A percentile compares a stretch with the other conserved stretches of the same genome.
Evolutionary conservation across 371 early-diverging fungal genomes (phyloP).

Genomic region (Fennellomyces sp.): DNA sequence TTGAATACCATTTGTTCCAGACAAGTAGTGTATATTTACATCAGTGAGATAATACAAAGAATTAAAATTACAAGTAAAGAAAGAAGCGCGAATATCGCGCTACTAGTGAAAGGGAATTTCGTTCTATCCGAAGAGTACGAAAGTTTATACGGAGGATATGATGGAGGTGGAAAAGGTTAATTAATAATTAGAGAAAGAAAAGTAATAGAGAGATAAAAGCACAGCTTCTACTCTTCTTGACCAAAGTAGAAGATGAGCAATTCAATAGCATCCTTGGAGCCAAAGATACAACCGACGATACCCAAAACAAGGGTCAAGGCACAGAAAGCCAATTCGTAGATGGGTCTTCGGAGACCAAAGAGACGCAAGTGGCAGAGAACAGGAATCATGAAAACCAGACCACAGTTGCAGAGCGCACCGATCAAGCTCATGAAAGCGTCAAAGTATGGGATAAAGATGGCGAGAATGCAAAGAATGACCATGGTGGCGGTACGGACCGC

Average conservation of each 20-base stretch:
- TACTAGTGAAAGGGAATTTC: too few relatives aligned
- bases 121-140: too few relatives aligned
- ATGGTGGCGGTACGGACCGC: slow-evolving; percentile 54
- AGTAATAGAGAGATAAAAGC: background rate
- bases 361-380: slow-evolving; percentile 63
- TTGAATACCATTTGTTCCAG: too few relatives aligned
- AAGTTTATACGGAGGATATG: background rate
- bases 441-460: slow-evolving; percentile 69
- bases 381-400: slow-evolving; percentile 74
- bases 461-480: slow-evolving; percentile 52
- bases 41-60: too few relatives aligned
- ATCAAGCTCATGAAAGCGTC: slow-evolving; percentile 77
- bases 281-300: slow-evolving; percentile 61
- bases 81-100: too few relatives aligned
- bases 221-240: background rate
- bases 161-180: background rate
- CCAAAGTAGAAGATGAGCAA: slow-evolving; percentile 12
- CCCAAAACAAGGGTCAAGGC: slow-evolving; percentile 63
- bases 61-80: too few relatives aligned
- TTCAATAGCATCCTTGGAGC: slow-evolving; percentile 63
- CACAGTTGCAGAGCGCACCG: slow-evolving; percentile 70
- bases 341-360: slow-evolving; percentile 57
- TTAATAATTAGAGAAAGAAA: background rate
- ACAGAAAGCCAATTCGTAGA: slow-evolving; percentile 54
- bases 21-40: too few relatives aligned